These are phyloP conservation scores for Boletus fagicola DNA, from an alignment of 768 basidiomycete species.

Conservation along the genomic window DNA sequence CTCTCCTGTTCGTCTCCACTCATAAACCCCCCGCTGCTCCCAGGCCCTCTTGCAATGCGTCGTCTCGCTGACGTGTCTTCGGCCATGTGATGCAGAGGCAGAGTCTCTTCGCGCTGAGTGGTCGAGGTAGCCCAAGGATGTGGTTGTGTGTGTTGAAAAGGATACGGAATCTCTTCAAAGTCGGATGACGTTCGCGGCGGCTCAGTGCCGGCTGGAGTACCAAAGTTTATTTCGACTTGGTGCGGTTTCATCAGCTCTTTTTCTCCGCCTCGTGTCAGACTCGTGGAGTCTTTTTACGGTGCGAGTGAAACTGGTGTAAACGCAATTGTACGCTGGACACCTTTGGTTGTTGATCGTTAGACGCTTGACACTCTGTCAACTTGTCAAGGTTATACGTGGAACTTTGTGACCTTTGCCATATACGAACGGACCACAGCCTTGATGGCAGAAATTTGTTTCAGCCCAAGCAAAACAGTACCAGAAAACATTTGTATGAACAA, in stretches of 20 bases:
- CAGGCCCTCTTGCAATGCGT: conserved; percentile 39
- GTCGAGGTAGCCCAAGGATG: conserved; percentile 29
- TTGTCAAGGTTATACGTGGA: conserved; percentile 8
- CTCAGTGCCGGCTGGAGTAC: conserved; percentile 46
- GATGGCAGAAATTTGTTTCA: background rate
- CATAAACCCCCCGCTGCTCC: conserved; percentile 32
- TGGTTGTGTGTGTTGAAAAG: conserved; percentile 35
- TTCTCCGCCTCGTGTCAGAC: conserved; percentile 11
- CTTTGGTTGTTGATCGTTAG: background rate
- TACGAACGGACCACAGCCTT: background rate
- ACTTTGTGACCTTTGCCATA: background rate
- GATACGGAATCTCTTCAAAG: conserved; percentile 70
- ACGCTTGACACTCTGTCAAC: background rate
- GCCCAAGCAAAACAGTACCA: conserved; percentile 11
- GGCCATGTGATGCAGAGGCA: conserved; percentile 53
- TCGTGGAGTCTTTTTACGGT: background rate
- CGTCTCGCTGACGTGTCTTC: conserved; percentile 50
- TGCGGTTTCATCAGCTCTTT: conserved; percentile 55
- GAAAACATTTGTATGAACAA: conserved; percentile 20
- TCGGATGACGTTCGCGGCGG: conserved; percentile 57
- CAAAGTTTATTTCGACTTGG: conserved; percentile 71
- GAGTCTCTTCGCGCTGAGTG: conserved; percentile 37
- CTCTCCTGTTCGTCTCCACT: conserved; percentile 28
- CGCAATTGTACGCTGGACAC: background rate
- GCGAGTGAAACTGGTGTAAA: background rate